phyloP scores from a whole-genome alignment of 1,284 basidiomycete species.

The Trametes sp. region DNA sequence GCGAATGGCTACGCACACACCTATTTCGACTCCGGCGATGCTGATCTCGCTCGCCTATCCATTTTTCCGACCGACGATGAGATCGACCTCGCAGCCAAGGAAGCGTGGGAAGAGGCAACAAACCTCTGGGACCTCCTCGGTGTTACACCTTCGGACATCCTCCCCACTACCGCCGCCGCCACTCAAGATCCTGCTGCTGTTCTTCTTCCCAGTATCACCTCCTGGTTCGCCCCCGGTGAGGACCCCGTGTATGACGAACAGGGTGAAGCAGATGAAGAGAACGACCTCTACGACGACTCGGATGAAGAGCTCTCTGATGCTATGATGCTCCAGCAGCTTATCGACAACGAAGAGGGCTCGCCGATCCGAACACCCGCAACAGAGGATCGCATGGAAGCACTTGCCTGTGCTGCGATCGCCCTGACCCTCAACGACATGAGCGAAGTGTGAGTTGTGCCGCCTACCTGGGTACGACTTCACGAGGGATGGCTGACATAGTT shows the following conservation, averaged over 20 bases:
- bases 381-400: constrained; percentile 3
- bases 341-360: background rate
- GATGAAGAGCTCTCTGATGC: background rate
- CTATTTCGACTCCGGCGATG: constrained; percentile 13
- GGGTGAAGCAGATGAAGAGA: background rate
- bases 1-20: constrained; percentile 32
- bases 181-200: background rate
- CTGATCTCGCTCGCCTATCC: constrained; percentile 17
- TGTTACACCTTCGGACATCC: constrained; percentile 13
- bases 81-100: constrained; percentile 7
- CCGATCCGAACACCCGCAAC: background rate
- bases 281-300: background rate
- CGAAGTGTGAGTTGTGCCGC: background rate
- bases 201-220: constrained; percentile 6
- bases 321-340: background rate
- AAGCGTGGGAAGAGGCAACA: constrained; percentile 25
- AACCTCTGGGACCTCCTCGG: constrained; percentile 19
- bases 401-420: constrained; percentile 16
- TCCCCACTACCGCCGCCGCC: background rate
- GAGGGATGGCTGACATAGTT: background rate
- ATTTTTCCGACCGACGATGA: constrained; percentile 19
- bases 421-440: constrained; percentile 5
- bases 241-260: background rate
- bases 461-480: background rate
- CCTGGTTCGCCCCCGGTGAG: constrained; percentile 1